A percentile compares a stretch with the other conserved stretches of the same genome.
Conservation (phyloP, 2,329 filamentous ascomycete species). For the Alternaria sp. region DNA sequence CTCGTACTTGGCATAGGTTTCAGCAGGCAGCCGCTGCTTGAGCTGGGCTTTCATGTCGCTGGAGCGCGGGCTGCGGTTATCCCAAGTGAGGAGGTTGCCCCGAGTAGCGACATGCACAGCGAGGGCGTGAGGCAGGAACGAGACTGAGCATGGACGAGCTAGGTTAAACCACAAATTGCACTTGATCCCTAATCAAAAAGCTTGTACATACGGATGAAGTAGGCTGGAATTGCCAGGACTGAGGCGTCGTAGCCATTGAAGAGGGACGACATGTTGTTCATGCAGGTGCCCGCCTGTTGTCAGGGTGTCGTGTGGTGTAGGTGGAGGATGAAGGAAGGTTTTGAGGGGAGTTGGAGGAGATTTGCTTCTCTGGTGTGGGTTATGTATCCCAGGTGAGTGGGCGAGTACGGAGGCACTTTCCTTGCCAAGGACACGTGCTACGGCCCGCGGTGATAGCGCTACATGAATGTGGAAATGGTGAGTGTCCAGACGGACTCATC, state of each 20-base stretch:
- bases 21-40: slow-evolving; percentile 49
- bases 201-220: slow-evolving; percentile 44
- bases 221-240: slow-evolving; percentile 57
- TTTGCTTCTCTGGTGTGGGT: not conserved
- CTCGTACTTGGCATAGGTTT: slow-evolving; percentile 55
- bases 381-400: not conserved
- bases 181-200: not conserved
- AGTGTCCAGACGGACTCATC: not conserved
- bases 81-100: slow-evolving; percentile 49
- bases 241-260: slow-evolving; percentile 49
- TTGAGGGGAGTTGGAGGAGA: not conserved
- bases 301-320: not conserved
- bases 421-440: not conserved
- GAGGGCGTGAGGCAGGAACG: slow-evolving; percentile 53
- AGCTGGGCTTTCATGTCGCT: slow-evolving; percentile 47
- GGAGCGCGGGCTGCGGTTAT: slow-evolving; percentile 57
- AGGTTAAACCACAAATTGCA: not conserved
- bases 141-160: slow-evolving; percentile 33
- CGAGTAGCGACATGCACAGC: slow-evolving; percentile 51
- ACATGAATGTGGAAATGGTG: not conserved
- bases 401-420: not conserved
- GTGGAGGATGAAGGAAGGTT: not conserved
- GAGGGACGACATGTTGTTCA: slow-evolving; percentile 26
- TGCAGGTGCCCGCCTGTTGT: not conserved
- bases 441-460: not conserved